Evolutionary conservation across 441 rosid genomes (phyloP).

Genomic region (Brassica hybrid): DNA sequence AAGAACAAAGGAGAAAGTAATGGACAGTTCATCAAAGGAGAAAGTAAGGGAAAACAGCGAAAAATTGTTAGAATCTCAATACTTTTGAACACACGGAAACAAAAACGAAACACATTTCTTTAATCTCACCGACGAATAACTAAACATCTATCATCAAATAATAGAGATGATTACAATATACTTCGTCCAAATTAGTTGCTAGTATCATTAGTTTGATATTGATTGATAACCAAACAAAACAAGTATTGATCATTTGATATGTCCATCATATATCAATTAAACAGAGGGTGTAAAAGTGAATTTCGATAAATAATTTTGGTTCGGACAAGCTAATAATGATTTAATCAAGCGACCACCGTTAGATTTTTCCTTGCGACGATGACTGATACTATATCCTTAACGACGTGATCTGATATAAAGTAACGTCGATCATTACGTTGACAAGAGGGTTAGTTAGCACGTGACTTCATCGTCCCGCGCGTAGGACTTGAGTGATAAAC

Average conservation of each 20-base stretch:
- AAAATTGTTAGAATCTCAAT: constrained; percentile 30
- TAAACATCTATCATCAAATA: constrained; percentile 19
- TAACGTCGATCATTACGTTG: constrained; percentile 13
- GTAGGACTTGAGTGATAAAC: constrained; percentile 14
- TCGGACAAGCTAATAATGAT: neutral
- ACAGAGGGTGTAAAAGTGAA: neutral
- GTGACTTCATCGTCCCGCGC: constrained; percentile 26
- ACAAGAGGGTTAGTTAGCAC: constrained; percentile 30
- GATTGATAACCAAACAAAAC: neutral
- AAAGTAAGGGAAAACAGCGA: constrained; percentile 13
- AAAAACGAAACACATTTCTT: constrained; percentile 25
- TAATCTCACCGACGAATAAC: constrained; percentile 30
- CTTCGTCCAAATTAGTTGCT: neutral
- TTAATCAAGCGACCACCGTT: neutral
- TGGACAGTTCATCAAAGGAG: constrained; percentile 35
- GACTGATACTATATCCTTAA: too few species aligned
- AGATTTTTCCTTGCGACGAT: neutral
- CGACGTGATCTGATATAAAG: too few species aligned
- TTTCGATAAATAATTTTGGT: too few species aligned
- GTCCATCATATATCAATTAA: neutral
- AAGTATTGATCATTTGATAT: neutral
- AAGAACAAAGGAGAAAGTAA: constrained; percentile 32
- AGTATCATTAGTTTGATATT: constrained; percentile 18
- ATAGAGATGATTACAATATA: constrained; percentile 4
- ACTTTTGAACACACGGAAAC: constrained; percentile 23